Evolutionary conservation across 1,139 yeast genomes (phyloP), one percentile per base, ranked within the genome.

Genomic region (Hyphopichia pseudoburtonii): DNA sequence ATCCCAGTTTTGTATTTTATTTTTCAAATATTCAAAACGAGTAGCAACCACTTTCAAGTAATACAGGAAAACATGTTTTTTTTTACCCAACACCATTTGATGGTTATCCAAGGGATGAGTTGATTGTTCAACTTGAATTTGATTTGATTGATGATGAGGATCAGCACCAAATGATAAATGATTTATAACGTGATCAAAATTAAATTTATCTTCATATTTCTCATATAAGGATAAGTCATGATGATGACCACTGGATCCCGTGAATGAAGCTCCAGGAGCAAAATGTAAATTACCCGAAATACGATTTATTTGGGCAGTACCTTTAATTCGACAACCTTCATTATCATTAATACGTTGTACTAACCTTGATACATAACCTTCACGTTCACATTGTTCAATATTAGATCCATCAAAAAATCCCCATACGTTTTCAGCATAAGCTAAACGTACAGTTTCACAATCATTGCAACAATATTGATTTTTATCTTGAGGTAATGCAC

Each of bases 231-330:
- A 84, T 43, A 86, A 62, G 56, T 92, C 98, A 64, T 92, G 98
- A 46, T 79, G 73, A 57, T 92, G 97, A 45, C 73, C 71, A 17
- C 78, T 79, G 7, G 66, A 64, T 33, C 64, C 54, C 37, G 80
- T 76, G 44, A 70, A 72, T 33, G 86, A 78, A 41, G 76, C 80
- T 16, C 98, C 98, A 2, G 98, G 97, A 1, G 97, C 96, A 70
- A 92, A 89, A 64, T 92, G 97, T 48, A 92, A 66, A 55, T 88
- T 86, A 29, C 98, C 98, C 22, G 86, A 80, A 29, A 92, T 86
- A 61, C 95, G 79, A 63, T 87, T 86, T 53, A 92, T 80, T 51
- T 79, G 71, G 8, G 95, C 83, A 24, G 77, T 72, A 26, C 98
- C 98, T 43, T 76, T 76, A 35, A 92, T 71, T 48, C 95, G 74